Evolutionary conservation across 139 green algal species (phyloP).

Genomic region (Tetradesmus lagerheimii): DNA sequence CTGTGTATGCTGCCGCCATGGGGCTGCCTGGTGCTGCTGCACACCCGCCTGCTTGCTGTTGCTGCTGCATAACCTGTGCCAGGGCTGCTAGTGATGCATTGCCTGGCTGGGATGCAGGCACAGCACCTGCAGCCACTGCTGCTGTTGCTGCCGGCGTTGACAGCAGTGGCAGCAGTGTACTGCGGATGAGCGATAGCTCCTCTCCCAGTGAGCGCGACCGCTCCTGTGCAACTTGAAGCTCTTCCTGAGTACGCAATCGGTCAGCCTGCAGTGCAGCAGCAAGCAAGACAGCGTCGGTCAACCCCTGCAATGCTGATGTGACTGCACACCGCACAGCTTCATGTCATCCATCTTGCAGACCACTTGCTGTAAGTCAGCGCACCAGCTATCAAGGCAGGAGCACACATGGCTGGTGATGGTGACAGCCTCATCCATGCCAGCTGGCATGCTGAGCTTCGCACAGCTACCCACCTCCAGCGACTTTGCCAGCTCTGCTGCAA

Average conservation of each 20-base stretch:
- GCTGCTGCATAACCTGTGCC: slow-evolving; percentile 10
- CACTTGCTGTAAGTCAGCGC: no score
- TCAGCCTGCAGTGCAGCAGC: slow-evolving; percentile 26
- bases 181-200: slow-evolving; percentile 24
- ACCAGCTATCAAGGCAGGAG: no score
- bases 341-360: no score
- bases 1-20: slow-evolving; percentile 10
- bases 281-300: no score
- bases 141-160: neutral
- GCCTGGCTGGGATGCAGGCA: neutral
- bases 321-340: no score
- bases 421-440: neutral
- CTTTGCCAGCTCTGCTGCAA: slow-evolving; percentile 16
- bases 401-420: neutral
- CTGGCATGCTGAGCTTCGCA: neutral
- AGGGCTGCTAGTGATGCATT: slow-evolving; percentile 25
- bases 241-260: slow-evolving; percentile 16
- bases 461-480: neutral
- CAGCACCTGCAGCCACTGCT: neutral
- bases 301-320: no score
- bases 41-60: neutral
- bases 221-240: slow-evolving; percentile 45
- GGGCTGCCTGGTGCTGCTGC: neutral
- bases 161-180: slow-evolving; percentile 30
- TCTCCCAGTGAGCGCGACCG: slow-evolving; percentile 21